Base-by-base conservation (phyloP, 768 basidiomycete genomes). In the Hericium rajendrae region DNA sequence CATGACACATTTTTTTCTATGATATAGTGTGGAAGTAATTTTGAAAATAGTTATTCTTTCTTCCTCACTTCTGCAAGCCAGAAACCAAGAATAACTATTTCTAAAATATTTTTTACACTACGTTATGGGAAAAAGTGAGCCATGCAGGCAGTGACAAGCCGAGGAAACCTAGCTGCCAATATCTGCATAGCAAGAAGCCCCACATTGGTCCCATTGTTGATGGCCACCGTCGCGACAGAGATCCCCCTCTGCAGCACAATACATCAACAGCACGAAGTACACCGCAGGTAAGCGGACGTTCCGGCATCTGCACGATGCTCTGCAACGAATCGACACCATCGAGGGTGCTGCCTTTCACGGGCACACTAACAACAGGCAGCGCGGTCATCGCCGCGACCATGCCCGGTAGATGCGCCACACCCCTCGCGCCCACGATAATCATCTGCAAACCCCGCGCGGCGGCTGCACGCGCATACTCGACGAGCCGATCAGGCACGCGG, bases 281-380 rank as follows among this genome's bases (percentile, higher is more conserved):
- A 49, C 48, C 54, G 41, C 51, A 32, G 52, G 39, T 62, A 13
- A 51, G n/a, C 37, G 6, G 6, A 78, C 89, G 64, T 67, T 93
- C 92, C n/a, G 97, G 97, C 97, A 99, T 99, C 73, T 98, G 97
- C 9, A 99, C 94, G 62, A 99, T 98, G 68, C 90, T 94, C 67
- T 97, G 84, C 64, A 99, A 71, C 16, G 92, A 93, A 71, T 98
- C 97, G 0, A 98, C 92, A 0, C 97, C 97, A 68, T 97, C 94
- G 11, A 98, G 76, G 0, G 85, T 78, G 68, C 91, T 93, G 11
- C 91, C 94, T 68, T 94, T 97, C 56, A 99, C 97, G 2, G 97
- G 97, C 0, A 99, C 97, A 12, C 97, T 95, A 37, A 99, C 82
- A 0, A 99, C 0, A 0, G 97, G 95, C 53, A 98, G 69, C n/a